Base-by-base conservation (phyloP, 768 basidiomycete genomes). In the Agrocybe pediades region DNA sequence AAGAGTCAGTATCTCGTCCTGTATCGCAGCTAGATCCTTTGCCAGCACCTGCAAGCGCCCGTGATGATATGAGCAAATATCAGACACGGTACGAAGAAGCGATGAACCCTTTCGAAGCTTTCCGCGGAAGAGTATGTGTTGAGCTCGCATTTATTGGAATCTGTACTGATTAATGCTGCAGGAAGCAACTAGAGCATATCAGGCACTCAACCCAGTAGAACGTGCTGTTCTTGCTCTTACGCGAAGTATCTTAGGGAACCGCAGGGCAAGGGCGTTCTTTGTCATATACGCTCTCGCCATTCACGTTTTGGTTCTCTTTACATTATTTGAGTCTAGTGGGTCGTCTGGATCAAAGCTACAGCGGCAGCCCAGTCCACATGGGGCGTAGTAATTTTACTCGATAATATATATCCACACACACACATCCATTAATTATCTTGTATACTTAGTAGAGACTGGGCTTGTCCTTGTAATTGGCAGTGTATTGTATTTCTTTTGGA, bases 41-140 rank as follows among this genome's bases (percentile, higher is more conserved):
- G 1, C 87, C 89, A 21, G 67, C 65, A 40, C 77, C 67, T 48
- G 64, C 74, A 6, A 53, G 53, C 23, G 72, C 74, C 21, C 71
- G 69, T 33, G 90, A 88, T 60, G 92, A 92, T 61, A 85, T 98
- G 68, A 88, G 88, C 62, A 91, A 86, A 65, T 99, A 98, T 70
- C 85, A 87, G 45, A 82, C 88, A 58, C 80, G 94, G 67, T 99
- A 99, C 65, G 96, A 98, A 66, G 92, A 97, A 71, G 85, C 92
- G 48, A 94, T 98, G 85, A 98, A 99, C 65, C 96, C 97, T 0
- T 99, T 99, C 66, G 95, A 98, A 69, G 94, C 90, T 6, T 98
- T 99, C 80, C 85, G 94, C 57, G 94, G 96, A 1, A 79, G 94
- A 68, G 96, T 97, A 62, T 60, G 94, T 82, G 39, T 43, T 11